Conservation (phyloP, 2,329 filamentous ascomycete species). For the Biscogniauxia sp. region DNA sequence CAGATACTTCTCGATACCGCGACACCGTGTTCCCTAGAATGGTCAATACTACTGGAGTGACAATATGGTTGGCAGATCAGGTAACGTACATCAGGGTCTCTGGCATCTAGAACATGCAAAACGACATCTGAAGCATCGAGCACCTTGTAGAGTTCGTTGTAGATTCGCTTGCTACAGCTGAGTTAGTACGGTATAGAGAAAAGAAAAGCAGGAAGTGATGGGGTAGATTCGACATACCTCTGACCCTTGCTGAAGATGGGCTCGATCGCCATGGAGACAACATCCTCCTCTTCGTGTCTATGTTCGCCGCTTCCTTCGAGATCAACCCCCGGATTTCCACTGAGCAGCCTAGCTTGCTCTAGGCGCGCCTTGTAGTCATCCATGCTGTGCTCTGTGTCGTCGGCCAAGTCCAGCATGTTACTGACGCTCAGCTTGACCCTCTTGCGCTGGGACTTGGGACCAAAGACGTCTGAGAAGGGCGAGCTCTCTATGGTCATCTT, state of each 20-base stretch:
- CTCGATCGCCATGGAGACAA: conserved; percentile 66
- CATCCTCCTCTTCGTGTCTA: conserved; percentile 40
- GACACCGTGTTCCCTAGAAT: conserved; percentile 72
- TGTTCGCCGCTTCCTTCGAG: conserved; percentile 40
- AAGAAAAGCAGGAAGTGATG: not conserved
- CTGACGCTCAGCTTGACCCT: conserved; percentile 84
- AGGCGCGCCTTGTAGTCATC: conserved; percentile 77
- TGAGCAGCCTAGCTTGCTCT: conserved; percentile 75
- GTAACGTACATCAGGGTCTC: conserved; percentile 63
- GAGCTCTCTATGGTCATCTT: conserved; percentile 90
- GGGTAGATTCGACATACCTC: conserved; percentile 34
- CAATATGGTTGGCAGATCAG: too few relatives aligned
- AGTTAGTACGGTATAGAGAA: conserved; percentile 1
- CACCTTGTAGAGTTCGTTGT: conserved; percentile 75
- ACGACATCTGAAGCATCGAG: conserved; percentile 76
- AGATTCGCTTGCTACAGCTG: conserved; percentile 68
- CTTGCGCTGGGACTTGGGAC: conserved; percentile 90
- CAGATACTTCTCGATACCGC: conserved; percentile 89
- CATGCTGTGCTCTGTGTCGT: conserved; percentile 75
- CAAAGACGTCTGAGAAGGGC: conserved; percentile 86
- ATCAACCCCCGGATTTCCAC: conserved; percentile 61
- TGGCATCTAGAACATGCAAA: conserved; percentile 88
- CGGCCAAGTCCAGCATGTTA: conserved; percentile 78
- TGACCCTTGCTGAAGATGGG: conserved; percentile 94
- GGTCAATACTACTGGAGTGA: too few relatives aligned